These are phyloP conservation scores for Penicillium sp. DNA, from an alignment of 2,329 filamentous ascomycete species.

Conservation along the genomic window DNA sequence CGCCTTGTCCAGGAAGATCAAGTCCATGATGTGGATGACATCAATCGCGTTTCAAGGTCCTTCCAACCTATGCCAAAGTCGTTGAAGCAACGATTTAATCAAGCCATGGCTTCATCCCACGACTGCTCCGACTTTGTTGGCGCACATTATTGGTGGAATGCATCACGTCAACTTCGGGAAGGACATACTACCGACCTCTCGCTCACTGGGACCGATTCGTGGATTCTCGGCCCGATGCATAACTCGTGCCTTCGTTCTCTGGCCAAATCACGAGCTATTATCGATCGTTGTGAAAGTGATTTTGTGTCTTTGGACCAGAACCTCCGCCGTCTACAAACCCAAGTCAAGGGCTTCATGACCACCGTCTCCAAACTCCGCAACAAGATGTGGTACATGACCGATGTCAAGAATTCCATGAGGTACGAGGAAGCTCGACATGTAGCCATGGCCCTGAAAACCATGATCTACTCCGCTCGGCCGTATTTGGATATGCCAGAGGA, in stretches of 20 bases:
- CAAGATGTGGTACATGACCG: constrained; percentile 98
- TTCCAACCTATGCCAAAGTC: constrained; percentile 21
- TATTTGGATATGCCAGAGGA: constrained; percentile 34
- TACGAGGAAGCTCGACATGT: constrained; percentile 89
- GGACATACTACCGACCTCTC: constrained; percentile 59
- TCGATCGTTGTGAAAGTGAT: constrained; percentile 42
- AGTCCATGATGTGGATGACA: constrained; percentile 63
- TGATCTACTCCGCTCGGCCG: constrained; percentile 64
- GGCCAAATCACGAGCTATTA: constrained; percentile 35
- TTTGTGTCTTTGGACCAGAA: constrained; percentile 82
- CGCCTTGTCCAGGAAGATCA: constrained; percentile 83
- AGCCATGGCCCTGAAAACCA: constrained; percentile 84
- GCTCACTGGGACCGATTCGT: constrained; percentile 66
- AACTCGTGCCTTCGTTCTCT: constrained; percentile 50
- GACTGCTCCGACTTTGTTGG: constrained; percentile 81
- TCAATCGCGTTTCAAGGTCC: constrained; percentile 11
- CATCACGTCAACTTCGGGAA: constrained; percentile 72
- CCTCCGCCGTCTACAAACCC: constrained; percentile 74
- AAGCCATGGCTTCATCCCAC: constrained; percentile 75
- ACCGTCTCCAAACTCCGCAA: constrained; percentile 77
- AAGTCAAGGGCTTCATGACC: constrained; percentile 75
- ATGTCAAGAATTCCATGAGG: constrained; percentile 84
- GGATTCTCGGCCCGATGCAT: constrained; percentile 74
- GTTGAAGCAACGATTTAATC: constrained; percentile 55
- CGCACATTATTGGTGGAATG: constrained; percentile 84